Evolutionary conservation across 1,284 basidiomycete species (phyloP), one percentile per base, ranked within the genome.

Genomic region (Anthracocystis walkeri): DNA sequence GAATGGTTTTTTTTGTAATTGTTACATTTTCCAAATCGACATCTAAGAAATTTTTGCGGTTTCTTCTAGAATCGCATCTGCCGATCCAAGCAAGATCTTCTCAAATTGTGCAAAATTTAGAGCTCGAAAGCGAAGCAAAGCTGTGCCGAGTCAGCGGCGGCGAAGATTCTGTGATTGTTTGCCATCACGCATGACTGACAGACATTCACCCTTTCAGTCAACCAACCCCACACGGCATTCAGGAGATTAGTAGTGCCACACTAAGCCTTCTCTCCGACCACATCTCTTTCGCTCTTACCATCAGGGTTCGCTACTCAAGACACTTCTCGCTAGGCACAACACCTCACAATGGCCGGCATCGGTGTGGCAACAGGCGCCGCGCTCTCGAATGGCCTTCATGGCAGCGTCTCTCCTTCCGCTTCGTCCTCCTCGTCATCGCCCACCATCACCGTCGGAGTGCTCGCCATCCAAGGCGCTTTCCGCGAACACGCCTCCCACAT

Each of bases 381-480:
- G 8, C 63, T 65, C 46, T n/a, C 40, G 33, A 59, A 60, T 25
- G 57, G 61, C 31, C 18, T 4, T 23, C 29, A 3, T 14, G 27
- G 38, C 38, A 11, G 20, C 40, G 38, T 33, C 52, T 25, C 46
- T 20, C 41, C 44, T 10, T 46, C 57, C n/a, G 29, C 64, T 6
- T 27, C 56, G 11, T 42, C 66, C 1, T 63, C 52, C 7, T 48
- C 49, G 11, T 56, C 45, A 2, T 29, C 25, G 23, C 38, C 40
- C 10, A 58, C 41, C n/a, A 62, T 83, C 50, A 79, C 54, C 64
- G 79, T 86, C 10, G 85, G 84, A 42, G 82, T 84, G 25, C 66
- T 85, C 91, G 96, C 95, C 55, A 88, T 97, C 46, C 96, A 97
- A 86, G 96, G 95, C 57, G 94, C 95, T 5, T 98, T 97, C 84